phyloP scores from a whole-genome alignment of 1,139 yeast genomes.

The Starmera stellimalicola region DNA sequence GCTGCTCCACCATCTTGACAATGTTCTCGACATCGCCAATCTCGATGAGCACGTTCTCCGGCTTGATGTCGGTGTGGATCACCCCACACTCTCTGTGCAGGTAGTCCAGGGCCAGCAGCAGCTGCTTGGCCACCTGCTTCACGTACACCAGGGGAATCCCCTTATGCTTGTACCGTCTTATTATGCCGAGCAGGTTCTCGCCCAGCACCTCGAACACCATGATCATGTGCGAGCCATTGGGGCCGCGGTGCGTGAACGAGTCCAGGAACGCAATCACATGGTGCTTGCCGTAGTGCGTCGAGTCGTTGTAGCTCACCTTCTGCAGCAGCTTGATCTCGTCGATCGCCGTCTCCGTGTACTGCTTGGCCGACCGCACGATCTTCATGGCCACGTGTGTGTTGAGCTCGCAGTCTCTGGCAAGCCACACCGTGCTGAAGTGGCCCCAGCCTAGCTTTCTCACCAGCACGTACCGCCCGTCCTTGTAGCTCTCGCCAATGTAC shows the following conservation, averaged over 20 bases:
- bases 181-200: conserved; percentile 61
- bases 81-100: conserved; percentile 68
- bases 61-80: conserved; percentile 73
- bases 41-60: conserved; percentile 68
- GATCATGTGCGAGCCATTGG: conserved; percentile 68
- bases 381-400: conserved; percentile 66
- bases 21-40: conserved; percentile 65
- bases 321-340: conserved; percentile 62
- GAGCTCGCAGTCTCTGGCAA: conserved; percentile 46
- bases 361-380: conserved; percentile 63
- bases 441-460: conserved; percentile 78
- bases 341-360: conserved; percentile 66
- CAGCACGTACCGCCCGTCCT: conserved; percentile 45
- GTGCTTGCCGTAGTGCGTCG: conserved; percentile 47
- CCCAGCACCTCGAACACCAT: conserved; percentile 80
- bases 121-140: conserved; percentile 63
- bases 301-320: conserved; percentile 25
- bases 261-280: conserved; percentile 60
- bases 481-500: conserved; percentile 58
- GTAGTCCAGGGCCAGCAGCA: conserved; percentile 58
- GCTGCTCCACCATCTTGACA: conserved; percentile 46
- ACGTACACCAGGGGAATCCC: conserved; percentile 68
- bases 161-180: conserved; percentile 53
- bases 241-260: conserved; percentile 59
- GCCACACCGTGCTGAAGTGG: conserved; percentile 74